Base-by-base conservation (phyloP, 163 green algal genomes). In the Trebouxiophyceae sp. region DNA sequence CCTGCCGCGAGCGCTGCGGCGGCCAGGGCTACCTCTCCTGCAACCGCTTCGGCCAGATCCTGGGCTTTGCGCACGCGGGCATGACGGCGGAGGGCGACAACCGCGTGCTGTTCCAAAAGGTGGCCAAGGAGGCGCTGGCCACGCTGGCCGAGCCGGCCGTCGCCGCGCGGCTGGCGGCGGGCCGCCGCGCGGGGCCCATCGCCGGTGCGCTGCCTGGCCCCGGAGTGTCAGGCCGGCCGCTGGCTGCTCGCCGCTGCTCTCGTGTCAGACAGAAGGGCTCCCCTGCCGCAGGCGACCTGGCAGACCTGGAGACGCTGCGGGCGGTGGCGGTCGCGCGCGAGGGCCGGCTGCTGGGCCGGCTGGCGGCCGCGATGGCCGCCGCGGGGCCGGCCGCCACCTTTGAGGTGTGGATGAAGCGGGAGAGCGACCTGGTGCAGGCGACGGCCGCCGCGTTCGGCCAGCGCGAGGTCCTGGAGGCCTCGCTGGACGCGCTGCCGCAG, bases 41-140 rank as follows among this genome's bases (percentile, higher is more conserved):
- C 74, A 97, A 97, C 82, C 78, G 84, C 60, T 93, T 97, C 77
- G 90, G 90, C 7, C 50, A 65, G 24, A 77, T 95, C 64, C 81
- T 97, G 29, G 89, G 88, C 44, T 95, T 95, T 79, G 83, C 90
- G 29, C 90, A 97, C 69, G 90, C 90, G 4, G 89, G 87, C 63
- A 95, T 97, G 78, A 96, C 90, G 2, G 90, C 90, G 1, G 90
- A 97, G 81, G 90, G 90, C 2, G 90, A 97, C 77, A 97, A 96
- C 87, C 77, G 86, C 24, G 89, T 96, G 33, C 77, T 95, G 27
- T 94, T 96, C 86, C 87, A 95, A 65, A 96, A 96, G 82, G 76
- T 95, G 30, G 83, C 89, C 31, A 97, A 97, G 85, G 90, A 97
- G 81, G 80, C 93, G 55, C 71, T 93, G 29, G 64, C 72, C 20